These are phyloP conservation scores for Pythium pyrilobum DNA, from an alignment of 352 stramenopile species.

Conservation along the genomic window DNA sequence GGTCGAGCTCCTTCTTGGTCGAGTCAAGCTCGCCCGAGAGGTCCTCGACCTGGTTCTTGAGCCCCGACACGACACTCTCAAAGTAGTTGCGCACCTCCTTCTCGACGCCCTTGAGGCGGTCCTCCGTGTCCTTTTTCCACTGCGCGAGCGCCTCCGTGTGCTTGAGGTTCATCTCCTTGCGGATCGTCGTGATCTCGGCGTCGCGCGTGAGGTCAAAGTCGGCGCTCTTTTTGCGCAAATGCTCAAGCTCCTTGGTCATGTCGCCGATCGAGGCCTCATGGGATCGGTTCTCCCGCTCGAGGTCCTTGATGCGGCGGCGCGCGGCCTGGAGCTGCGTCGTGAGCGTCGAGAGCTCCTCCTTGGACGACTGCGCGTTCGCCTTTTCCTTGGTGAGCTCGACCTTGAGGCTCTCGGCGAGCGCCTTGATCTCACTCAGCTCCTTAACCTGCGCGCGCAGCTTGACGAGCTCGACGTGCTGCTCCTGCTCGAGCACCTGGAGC, in stretches of 20 bases:
- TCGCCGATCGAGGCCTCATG: slow-evolving; percentile 44
- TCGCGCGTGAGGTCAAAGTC: slow-evolving; percentile 73
- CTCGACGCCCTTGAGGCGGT: slow-evolving; percentile 61
- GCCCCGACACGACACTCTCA: slow-evolving; percentile 41
- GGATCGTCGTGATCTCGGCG: slow-evolving; percentile 55
- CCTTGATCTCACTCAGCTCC: slow-evolving; percentile 58
- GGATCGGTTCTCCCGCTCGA: slow-evolving; percentile 63
- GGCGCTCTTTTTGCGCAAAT: slow-evolving; percentile 65
- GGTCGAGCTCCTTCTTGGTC: slow-evolving; percentile 70
- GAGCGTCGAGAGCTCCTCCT: slow-evolving; percentile 66
- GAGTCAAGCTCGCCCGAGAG: slow-evolving; percentile 51
- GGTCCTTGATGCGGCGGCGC: slow-evolving; percentile 61
- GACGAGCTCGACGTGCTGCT: slow-evolving; percentile 72
- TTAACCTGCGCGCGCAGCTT: slow-evolving; percentile 69
- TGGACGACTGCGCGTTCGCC: slow-evolving; percentile 58
- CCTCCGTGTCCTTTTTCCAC: slow-evolving; percentile 78
- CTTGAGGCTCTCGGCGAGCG: slow-evolving; percentile 41
- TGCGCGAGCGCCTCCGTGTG: slow-evolving; percentile 63
- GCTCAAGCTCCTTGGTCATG: slow-evolving; percentile 54
- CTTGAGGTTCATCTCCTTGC: slow-evolving; percentile 76
- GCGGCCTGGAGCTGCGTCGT: slow-evolving; percentile 60
- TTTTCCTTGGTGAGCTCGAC: slow-evolving; percentile 55
- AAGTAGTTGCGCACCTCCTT: slow-evolving; percentile 73
- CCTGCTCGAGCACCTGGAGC: slow-evolving; percentile 71
- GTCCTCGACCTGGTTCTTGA: slow-evolving; percentile 63